Base-by-base conservation (phyloP, 768 basidiomycete genomes). In the Gelatoporia subvermispora region DNA sequence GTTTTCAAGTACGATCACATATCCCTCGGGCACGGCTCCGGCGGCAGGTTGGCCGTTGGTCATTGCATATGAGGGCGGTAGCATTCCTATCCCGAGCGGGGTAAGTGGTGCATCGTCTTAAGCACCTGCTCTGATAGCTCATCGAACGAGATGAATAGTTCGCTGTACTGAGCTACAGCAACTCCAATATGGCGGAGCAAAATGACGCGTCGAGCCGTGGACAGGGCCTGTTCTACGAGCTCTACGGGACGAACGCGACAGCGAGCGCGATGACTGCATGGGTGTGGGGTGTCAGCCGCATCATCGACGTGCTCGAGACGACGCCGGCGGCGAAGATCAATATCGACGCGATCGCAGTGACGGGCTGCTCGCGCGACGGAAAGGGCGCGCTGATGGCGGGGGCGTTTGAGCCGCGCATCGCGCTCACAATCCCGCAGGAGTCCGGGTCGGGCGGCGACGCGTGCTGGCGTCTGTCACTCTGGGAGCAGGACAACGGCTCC, bases 331-430 rank as follows among this genome's bases (percentile, higher is more conserved):
- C 72, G 7, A 68, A 72, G 41, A 75, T 82, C 63, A 71, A 82
- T 60, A 57, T 72, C 23, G 61, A 61, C 31, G 70, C 70, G 55
- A 69, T 81, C 48, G 81, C 68, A 22, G 78, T 81, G 37, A 77
- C 78, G 4, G 79, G 81, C 8, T 82, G 81, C 61, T 81, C 79
- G 22, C 70, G 79, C 38, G 71, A 81, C 53, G 81, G 81, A 51
- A 82, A 82, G 64, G 81, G 79, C 45, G 78, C 81, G 1, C 66
- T 79, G 36, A 71, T 79, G 43, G 78, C 73, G 24, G 79, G 79
- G 22, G 81, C 79, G 22, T 78, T 81, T 58, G 79, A 82, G 51
- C 60, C 68, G 2, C 79, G 79, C 50, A 76, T 82, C 52, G 76
- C 75, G 8, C 68, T 82, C 51, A 81, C 79, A 5, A 76, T 82